Percentiles rank a stretch among this genome's conserved stretches.
Evolutionary conservation across 495 filamentous ascomycete genomes (phyloP).

Genomic region (Sordaria brevicollis): DNA sequence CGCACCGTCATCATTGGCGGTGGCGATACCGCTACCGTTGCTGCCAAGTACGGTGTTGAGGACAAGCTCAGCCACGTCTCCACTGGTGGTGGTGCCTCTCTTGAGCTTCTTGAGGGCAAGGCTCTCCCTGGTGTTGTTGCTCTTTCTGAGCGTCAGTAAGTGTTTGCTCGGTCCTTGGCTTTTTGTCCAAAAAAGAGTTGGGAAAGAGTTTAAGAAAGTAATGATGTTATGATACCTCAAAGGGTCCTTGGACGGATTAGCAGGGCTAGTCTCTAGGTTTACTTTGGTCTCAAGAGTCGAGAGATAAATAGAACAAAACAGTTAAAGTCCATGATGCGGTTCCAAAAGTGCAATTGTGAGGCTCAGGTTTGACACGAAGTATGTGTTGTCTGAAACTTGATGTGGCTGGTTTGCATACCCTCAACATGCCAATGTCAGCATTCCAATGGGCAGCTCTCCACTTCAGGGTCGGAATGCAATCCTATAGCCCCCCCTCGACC

Average conservation of each 20-base stretch:
- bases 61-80: conserved; percentile 96
- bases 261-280: conserved; percentile 20
- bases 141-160: conserved; percentile 59
- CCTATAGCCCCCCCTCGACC: no score
- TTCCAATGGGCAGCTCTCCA: no score
- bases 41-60: conserved; percentile 93
- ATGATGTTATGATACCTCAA: conserved; percentile 1
- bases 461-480: no score
- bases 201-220: not conserved
- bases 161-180: not conserved
- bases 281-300: not conserved
- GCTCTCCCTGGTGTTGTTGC: conserved; percentile 88
- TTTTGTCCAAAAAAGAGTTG: not conserved
- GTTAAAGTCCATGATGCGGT: not conserved
- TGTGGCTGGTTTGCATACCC: not conserved
- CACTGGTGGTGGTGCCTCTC: conserved; percentile 88
- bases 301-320: conserved; percentile 4
- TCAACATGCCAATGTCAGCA: no score
- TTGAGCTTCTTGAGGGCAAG: conserved; percentile 97
- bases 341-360: not conserved
- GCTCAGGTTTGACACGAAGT: no score
- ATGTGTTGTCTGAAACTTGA: no score
- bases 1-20: conserved; percentile 97
- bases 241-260: conserved; percentile 13
- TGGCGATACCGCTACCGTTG: conserved; percentile 95